These are phyloP conservation scores for Flaveria ramosissima DNA, from an alignment of 129 eudicot genomes.

Conservation along the genomic window DNA sequence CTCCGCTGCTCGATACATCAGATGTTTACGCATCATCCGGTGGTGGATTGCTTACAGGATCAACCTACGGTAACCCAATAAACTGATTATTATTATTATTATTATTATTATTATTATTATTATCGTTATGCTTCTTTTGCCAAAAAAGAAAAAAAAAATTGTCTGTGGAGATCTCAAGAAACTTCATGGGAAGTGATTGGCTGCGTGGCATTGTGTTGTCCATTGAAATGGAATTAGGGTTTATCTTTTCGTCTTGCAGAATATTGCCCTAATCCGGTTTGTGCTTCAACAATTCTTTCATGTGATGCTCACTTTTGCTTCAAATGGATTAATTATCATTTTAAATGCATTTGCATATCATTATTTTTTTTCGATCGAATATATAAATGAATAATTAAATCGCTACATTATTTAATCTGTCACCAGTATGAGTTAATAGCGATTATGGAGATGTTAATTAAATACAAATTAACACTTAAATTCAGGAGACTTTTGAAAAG, in stretches of 20 bases:
- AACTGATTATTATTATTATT: conserved; percentile 10
- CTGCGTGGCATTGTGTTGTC: conserved; percentile 38
- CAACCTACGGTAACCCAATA: conserved; percentile 40
- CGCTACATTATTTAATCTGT: background rate
- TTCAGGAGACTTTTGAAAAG: no score
- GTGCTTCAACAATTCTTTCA: conserved; percentile 23
- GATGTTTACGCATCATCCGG: conserved; percentile 58
- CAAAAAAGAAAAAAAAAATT: background rate
- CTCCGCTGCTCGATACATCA: conserved; percentile 49
- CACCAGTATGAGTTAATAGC: background rate
- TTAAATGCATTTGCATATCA: background rate
- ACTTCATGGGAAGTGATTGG: conserved; percentile 23
- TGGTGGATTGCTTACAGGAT: conserved; percentile 65
- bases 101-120: no score
- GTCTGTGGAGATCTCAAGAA: no score
- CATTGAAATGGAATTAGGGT: conserved; percentile 38
- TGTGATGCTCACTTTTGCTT: conserved; percentile 23
- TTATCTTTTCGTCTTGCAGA: conserved; percentile 20
- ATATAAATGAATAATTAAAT: background rate
- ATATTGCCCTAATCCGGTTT: conserved; percentile 33
- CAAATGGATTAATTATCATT: background rate
- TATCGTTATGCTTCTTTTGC: background rate
- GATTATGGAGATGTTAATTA: background rate
- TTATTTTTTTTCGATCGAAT: background rate
- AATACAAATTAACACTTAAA: background rate